A percentile compares a stretch with the other conserved stretches of the same genome.
These are phyloP conservation scores for Candida hungchunana DNA, from an alignment of 805 yeast species.

Conservation along the genomic window DNA sequence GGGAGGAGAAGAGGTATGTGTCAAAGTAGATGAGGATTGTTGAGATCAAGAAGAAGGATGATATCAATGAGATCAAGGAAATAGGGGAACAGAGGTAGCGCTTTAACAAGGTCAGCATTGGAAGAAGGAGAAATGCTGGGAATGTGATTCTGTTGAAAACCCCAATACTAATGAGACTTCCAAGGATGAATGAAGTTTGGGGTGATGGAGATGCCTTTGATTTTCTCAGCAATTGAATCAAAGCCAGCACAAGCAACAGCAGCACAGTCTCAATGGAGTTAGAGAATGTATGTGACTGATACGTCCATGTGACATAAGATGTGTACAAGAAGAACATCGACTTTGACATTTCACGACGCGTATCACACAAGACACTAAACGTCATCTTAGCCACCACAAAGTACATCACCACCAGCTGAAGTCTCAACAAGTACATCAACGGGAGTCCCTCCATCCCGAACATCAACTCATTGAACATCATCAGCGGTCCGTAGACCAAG, in stretches of 20 bases:
- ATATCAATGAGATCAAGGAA: conserved; percentile 29
- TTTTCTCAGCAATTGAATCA: conserved; percentile 30
- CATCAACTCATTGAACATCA: conserved; percentile 32
- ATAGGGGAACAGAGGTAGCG: conserved; percentile 36
- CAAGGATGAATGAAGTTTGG: conserved; percentile 34
- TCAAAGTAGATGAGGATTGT: conserved; percentile 46
- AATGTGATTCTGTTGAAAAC: conserved; percentile 84
- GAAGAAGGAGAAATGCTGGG: conserved; percentile 66
- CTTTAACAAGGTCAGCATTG: conserved; percentile 44
- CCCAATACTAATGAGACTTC: conserved; percentile 56
- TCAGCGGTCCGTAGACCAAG: conserved; percentile 64
- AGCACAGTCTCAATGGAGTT: conserved; percentile 69
- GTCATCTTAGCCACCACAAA: conserved; percentile 33
- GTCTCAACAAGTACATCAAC: conserved; percentile 49
- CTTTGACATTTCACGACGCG: conserved; percentile 43
- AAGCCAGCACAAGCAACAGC: conserved; percentile 37
- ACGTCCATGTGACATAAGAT: conserved; percentile 69
- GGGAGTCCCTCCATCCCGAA: conserved; percentile 42
- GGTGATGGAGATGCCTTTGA: conserved; percentile 16
- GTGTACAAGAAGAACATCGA: conserved; percentile 40
- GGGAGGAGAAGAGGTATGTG: conserved; percentile 38
- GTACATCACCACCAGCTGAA: conserved; percentile 39
- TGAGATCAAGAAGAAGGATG: conserved; percentile 35
- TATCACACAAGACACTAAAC: conserved; percentile 43
- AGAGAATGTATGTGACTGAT: conserved; percentile 87